These are phyloP conservation scores for Huntiella omanensis DNA, from an alignment of 2,329 filamentous ascomycete species.

Conservation along the genomic window DNA sequence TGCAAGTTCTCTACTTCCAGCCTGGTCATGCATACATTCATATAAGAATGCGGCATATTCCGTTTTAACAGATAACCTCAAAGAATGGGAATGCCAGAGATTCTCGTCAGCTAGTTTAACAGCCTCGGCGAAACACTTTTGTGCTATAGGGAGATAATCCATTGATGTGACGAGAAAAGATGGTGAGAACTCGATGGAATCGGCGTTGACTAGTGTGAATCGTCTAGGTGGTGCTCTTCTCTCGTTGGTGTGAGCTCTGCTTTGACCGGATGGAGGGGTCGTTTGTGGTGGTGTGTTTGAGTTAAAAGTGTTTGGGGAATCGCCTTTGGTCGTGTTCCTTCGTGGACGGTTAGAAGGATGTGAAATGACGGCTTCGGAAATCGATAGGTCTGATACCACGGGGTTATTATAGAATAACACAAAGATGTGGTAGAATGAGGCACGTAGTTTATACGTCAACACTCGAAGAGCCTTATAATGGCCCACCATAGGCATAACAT, in stretches of 20 bases:
- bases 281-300: slow-evolving; percentile 13
- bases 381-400: slow-evolving; percentile 43
- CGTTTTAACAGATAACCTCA: slow-evolving; percentile 75
- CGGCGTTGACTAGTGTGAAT: slow-evolving; percentile 23
- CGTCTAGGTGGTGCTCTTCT: slow-evolving; percentile 32
- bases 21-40: slow-evolving; percentile 72
- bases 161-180: slow-evolving; percentile 57
- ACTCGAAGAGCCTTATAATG: slow-evolving; percentile 72
- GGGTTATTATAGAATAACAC: slow-evolving; percentile 91
- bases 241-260: slow-evolving; percentile 32
- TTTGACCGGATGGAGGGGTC: slow-evolving; percentile 27
- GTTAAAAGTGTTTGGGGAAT: slow-evolving; percentile 18
- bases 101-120: slow-evolving; percentile 53
- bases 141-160: slow-evolving; percentile 70
- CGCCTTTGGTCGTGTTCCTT: neutral
- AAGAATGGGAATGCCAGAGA: slow-evolving; percentile 72
- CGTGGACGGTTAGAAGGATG: slow-evolving; percentile 17
- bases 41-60: slow-evolving; percentile 88
- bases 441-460: slow-evolving; percentile 74
- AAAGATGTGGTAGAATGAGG: slow-evolving; percentile 92
- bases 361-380: slow-evolving; percentile 22
- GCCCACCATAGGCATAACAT: slow-evolving; percentile 68
- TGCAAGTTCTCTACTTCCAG: slow-evolving; percentile 57
- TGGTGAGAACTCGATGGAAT: slow-evolving; percentile 17
- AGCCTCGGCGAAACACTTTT: slow-evolving; percentile 63